Percentiles rank a stretch among this genome's conserved stretches.
These are phyloP conservation scores for Grammothele lineata DNA, from an alignment of 768 basidiomycete species.

Conservation along the genomic window DNA sequence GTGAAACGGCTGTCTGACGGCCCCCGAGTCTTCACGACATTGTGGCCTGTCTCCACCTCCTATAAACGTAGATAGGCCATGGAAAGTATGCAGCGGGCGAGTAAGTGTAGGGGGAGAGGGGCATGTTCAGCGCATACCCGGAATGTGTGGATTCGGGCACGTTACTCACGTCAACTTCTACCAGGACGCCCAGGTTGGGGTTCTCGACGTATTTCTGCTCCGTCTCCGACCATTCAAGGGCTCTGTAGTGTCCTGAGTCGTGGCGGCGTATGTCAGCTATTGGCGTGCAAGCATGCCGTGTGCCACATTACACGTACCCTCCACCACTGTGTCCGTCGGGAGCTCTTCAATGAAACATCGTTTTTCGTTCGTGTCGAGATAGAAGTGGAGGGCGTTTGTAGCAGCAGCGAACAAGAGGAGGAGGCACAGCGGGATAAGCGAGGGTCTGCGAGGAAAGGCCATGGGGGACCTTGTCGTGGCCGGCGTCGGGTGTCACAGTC, in stretches of 20 bases:
- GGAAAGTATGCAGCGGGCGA: neutral
- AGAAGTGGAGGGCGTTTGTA: conserved; percentile 87
- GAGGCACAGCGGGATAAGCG: conserved; percentile 30
- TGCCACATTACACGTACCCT: conserved; percentile 50
- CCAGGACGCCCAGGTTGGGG: conserved; percentile 78
- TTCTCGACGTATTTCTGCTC: conserved; percentile 66
- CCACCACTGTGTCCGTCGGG: conserved; percentile 91
- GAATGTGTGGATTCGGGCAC: neutral
- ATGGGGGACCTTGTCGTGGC: conserved; percentile 16
- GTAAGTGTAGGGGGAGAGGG: neutral
- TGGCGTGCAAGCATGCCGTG: neutral
- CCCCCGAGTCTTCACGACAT: conserved; percentile 86
- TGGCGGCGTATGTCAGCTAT: neutral
- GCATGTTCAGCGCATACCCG: neutral
- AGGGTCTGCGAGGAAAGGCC: conserved; percentile 21
- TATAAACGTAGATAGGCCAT: conserved; percentile 27
- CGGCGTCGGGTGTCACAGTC: conserved; percentile 18
- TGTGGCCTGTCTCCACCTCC: conserved; percentile 83
- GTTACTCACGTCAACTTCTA: conserved; percentile 79
- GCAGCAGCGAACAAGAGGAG: conserved; percentile 36
- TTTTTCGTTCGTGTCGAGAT: conserved; percentile 90
- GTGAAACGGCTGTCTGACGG: conserved; percentile 91
- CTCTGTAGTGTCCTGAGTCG: conserved; percentile 82
- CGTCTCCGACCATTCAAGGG: conserved; percentile 85
- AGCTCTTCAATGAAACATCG: conserved; percentile 96